These are phyloP conservation scores for Phyllosticta citribraziliensis DNA, from an alignment of 2,329 filamentous ascomycete species.

Conservation along the genomic window DNA sequence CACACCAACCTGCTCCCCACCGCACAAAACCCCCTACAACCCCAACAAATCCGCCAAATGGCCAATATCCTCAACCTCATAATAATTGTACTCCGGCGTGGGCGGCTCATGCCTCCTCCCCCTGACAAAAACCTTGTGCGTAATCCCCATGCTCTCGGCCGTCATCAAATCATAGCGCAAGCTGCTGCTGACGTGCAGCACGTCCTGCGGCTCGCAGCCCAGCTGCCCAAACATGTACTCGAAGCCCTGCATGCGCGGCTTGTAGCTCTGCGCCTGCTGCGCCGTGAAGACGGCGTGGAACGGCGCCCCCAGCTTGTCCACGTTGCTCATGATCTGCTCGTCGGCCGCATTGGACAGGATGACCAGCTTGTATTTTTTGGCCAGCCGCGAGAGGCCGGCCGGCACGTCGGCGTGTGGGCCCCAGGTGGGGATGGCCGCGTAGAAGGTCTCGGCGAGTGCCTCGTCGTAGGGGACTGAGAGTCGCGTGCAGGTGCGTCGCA, in stretches of 20 bases:
- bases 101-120: constrained; percentile 4
- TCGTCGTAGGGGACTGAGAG: not conserved
- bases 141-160: constrained; percentile 6
- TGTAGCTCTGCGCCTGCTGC: constrained; percentile 8
- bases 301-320: constrained; percentile 8
- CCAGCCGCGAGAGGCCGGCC: not conserved
- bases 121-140: constrained; percentile 5
- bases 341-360: constrained; percentile 9
- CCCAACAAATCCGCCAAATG: constrained; percentile 2
- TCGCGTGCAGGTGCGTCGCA: constrained; percentile 4
- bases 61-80: constrained; percentile 5
- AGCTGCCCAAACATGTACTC: constrained; percentile 8
- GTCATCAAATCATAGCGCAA: constrained; percentile 8
- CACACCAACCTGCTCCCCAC: not conserved
- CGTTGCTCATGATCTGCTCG: constrained; percentile 8
- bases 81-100: constrained; percentile 6
- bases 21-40: not conserved
- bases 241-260: constrained; percentile 9
- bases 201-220: constrained; percentile 7
- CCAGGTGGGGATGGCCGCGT: constrained; percentile 7
- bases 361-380: constrained; percentile 4
- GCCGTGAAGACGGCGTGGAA: constrained; percentile 8
- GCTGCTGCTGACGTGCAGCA: constrained; percentile 6
- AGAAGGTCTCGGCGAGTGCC: not conserved
- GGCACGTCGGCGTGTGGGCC: constrained; percentile 9